phyloP scores from a whole-genome alignment of 805 yeast species.

The Cyberlindnera xylosilytica region DNA sequence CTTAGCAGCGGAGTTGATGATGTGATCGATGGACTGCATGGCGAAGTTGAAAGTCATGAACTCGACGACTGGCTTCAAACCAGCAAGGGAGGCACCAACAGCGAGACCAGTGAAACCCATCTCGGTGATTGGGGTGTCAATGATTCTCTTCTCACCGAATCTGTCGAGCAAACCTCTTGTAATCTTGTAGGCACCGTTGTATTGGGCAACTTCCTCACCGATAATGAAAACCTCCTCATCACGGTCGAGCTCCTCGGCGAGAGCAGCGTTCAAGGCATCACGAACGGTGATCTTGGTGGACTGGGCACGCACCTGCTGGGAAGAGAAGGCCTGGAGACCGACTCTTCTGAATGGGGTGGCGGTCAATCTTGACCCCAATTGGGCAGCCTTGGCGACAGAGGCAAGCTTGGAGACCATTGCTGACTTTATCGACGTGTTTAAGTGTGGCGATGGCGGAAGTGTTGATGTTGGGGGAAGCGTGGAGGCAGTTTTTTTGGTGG shows the following conservation, averaged over 20 bases:
- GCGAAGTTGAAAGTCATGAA: constrained; percentile 99
- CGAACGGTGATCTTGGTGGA: constrained; percentile 71
- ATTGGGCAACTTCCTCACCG: constrained; percentile 99
- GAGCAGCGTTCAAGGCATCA: constrained; percentile 92
- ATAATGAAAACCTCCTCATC: constrained; percentile 91
- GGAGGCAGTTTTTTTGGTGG: background rate
- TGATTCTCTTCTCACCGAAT: constrained; percentile 66
- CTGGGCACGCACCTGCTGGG: constrained; percentile 13
- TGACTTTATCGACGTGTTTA: background rate
- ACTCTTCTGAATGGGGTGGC: constrained; percentile 4
- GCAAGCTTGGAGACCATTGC: constrained; percentile 10
- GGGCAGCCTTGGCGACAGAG: constrained; percentile 17
- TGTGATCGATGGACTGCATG: constrained; percentile 99
- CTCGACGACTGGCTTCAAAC: constrained; percentile 93
- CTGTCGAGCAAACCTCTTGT: constrained; percentile 92
- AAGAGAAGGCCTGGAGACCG: constrained; percentile 7
- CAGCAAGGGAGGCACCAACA: constrained; percentile 78
- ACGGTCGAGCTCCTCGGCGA: constrained; percentile 96
- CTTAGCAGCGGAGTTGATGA: constrained; percentile 97
- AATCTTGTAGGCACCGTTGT: constrained; percentile 98
- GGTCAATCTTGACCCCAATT: constrained; percentile 12
- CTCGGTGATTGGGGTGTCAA: constrained; percentile 96
- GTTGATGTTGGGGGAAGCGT: background rate
- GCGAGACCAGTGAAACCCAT: constrained; percentile 98
- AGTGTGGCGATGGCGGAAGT: background rate